Percentiles rank a stretch among this genome's conserved stretches.
These are phyloP conservation scores for Somion occarium DNA, from an alignment of 1,284 basidiomycete species.

Conservation along the genomic window DNA sequence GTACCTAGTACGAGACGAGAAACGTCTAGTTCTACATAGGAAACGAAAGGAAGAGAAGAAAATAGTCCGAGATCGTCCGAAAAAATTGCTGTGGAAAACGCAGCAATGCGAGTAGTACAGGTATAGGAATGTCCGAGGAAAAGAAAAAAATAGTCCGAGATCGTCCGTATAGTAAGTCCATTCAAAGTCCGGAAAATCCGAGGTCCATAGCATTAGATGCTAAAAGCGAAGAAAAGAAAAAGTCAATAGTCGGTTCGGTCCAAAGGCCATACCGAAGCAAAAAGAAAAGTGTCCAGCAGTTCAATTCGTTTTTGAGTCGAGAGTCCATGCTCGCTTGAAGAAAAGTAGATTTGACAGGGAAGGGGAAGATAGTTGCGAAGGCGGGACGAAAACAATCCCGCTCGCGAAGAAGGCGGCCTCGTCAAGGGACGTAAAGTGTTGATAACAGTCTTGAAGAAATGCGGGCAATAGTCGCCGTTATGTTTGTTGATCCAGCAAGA, in stretches of 20 bases:
- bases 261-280: slow-evolving; percentile 13
- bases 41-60: background rate
- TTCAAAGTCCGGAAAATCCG: background rate
- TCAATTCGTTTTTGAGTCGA: background rate
- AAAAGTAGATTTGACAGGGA: background rate
- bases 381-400: background rate
- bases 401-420: background rate
- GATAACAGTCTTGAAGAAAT: slow-evolving; percentile 2
- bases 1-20: background rate
- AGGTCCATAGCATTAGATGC: background rate
- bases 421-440: slow-evolving; percentile 1
- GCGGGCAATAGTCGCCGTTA: background rate
- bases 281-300: slow-evolving; percentile 9
- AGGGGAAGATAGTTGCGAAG: background rate
- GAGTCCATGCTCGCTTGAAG: slow-evolving; percentile 14
- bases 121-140: slow-evolving; percentile 1
- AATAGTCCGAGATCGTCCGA: slow-evolving; percentile 3
- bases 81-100: background rate
- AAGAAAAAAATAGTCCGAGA: background rate
- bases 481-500: slow-evolving; percentile 4
- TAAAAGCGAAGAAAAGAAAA: slow-evolving; percentile 2
- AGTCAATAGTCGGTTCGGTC: slow-evolving; percentile 9
- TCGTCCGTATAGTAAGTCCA: background rate
- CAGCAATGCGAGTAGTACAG: background rate
- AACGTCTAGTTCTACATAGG: background rate